phyloP scores from a whole-genome alignment of 768 basidiomycete species.

The Lactarius trivialis region DNA sequence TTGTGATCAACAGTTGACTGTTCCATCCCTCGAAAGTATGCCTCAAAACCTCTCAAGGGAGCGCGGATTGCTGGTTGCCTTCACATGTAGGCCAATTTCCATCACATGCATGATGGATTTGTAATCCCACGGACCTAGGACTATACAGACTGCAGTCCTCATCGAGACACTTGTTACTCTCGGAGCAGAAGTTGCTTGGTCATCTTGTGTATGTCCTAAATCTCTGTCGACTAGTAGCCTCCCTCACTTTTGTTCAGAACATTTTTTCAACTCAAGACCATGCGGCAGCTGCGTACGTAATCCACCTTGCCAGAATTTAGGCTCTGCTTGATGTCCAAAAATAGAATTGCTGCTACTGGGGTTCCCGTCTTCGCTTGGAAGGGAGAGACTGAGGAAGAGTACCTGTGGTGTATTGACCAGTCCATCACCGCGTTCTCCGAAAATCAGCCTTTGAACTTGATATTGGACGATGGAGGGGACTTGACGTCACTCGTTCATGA shows the following conservation, averaged over 20 bases:
- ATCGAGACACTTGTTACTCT: slow-evolving; percentile 95
- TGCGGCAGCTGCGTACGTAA: slow-evolving; percentile 87
- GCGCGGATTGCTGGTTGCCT: slow-evolving; percentile 97
- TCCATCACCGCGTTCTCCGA: slow-evolving; percentile 81
- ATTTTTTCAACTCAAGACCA: slow-evolving; percentile 99
- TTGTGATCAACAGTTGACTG: slow-evolving; percentile 13
- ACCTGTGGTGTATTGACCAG: slow-evolving; percentile 97
- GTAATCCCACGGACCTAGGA: slow-evolving; percentile 46
- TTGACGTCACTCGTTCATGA: slow-evolving; percentile 92
- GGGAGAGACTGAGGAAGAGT: slow-evolving; percentile 99
- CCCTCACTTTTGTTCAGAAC: slow-evolving; percentile 50
- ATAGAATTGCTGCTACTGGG: slow-evolving; percentile 92
- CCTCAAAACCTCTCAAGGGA: slow-evolving; percentile 81
- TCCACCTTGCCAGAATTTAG: neutral
- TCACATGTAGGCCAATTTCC: slow-evolving; percentile 64
- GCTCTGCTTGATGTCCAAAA: slow-evolving; percentile 6
- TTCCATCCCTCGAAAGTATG: slow-evolving; percentile 48
- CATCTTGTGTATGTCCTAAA: slow-evolving; percentile 69
- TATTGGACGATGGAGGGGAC: slow-evolving; percentile 98
- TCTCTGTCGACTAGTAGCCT: neutral
- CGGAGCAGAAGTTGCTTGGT: slow-evolving; percentile 98
- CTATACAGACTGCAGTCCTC: slow-evolving; percentile 96
- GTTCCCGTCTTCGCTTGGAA: slow-evolving; percentile 99
- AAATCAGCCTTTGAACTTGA: slow-evolving; percentile 90
- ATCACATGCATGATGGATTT: slow-evolving; percentile 6